These are phyloP conservation scores for Juglanconis sp. DNA, from an alignment of 2,329 filamentous ascomycete genomes.

Conservation along the genomic window DNA sequence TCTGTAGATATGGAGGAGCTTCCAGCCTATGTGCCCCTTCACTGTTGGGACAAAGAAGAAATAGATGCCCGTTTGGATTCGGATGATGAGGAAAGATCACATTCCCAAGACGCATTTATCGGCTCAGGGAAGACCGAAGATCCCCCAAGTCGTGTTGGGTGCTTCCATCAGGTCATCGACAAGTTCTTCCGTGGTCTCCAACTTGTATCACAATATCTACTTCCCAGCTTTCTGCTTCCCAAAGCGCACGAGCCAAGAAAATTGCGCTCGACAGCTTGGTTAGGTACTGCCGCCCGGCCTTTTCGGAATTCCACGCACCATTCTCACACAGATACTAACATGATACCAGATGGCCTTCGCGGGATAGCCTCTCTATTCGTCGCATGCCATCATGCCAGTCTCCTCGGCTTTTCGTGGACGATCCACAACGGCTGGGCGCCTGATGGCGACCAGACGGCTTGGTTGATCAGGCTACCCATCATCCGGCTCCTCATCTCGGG, in stretches of 20 bases:
- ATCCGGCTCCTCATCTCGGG: constrained; percentile 29
- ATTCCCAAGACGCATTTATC: not conserved
- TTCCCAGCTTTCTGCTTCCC: constrained; percentile 14
- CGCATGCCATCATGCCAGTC: constrained; percentile 20
- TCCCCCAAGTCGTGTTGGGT: not conserved
- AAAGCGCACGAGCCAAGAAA: constrained; percentile 1
- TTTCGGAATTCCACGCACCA: no score
- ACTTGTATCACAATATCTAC: not conserved
- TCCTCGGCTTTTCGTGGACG: constrained; percentile 14
- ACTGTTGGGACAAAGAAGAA: not conserved
- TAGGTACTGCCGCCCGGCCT: constrained; percentile 11
- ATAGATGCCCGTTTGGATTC: not conserved
- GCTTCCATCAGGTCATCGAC: not conserved
- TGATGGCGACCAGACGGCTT: constrained; percentile 7
- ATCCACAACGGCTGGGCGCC: constrained; percentile 16
- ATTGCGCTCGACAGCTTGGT: constrained; percentile 17
- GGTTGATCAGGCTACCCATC: constrained; percentile 27
- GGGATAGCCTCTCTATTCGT: constrained; percentile 23
- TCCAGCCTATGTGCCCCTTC: not conserved
- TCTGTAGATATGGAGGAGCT: not conserved
- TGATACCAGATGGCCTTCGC: constrained; percentile 21
- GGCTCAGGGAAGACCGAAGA: not conserved
- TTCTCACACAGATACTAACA: not conserved
- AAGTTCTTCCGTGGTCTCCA: not conserved
- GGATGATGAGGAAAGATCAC: not conserved